Evolutionary conservation across 2,329 filamentous ascomycete genomes (phyloP), one percentile per base, ranked within the genome.

Genomic region (Phoma herbarum): DNA sequence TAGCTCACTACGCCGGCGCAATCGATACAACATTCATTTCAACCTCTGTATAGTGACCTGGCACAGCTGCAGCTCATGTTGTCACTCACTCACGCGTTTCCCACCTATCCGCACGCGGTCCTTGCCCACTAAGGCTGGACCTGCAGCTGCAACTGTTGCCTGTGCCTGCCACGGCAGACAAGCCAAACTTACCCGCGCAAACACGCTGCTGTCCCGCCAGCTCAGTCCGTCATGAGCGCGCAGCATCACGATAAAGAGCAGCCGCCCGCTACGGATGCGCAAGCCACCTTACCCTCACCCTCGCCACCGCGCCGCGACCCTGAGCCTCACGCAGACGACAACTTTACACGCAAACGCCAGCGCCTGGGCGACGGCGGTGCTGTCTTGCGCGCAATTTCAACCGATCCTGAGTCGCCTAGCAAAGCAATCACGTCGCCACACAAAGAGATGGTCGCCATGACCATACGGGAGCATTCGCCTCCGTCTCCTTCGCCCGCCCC

Each of bases 1-100:
- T 47, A 66, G 74, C 94, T 96, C 76, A 96, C 70, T 86, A 91
- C 76, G 87, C 88, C 61, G 92, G 96, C 80, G 88, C 96, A 70
- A 90, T 91, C 69, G 75, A 84, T 68, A 71, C 62, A 78, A 39
- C n/a, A 35, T 54, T 57, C 39, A 47, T 60, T 52, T 16, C 46
- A 29, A 11, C 50, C 28, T 29, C 47, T 37, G 18, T 29, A 53
- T 22, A 37, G 56, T 58, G 50, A 45, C 18, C 33, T 16, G n/a
- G 18, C 22, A 18, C 33, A 45, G 59, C 56, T 60, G 57, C 60
- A 65, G 67, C 70, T 66, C 65, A 74, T 75, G 71, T 67, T 69
- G 53, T 63, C 61, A 61, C 54, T 58, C 45, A 33, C 57, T 47
- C 26, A 60, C 65, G 59, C 64, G 28, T 52, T 45, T 46, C 39